Conservation (phyloP, 371 early-diverging fungal species). For the Basidiobolus heterosporus region DNA sequence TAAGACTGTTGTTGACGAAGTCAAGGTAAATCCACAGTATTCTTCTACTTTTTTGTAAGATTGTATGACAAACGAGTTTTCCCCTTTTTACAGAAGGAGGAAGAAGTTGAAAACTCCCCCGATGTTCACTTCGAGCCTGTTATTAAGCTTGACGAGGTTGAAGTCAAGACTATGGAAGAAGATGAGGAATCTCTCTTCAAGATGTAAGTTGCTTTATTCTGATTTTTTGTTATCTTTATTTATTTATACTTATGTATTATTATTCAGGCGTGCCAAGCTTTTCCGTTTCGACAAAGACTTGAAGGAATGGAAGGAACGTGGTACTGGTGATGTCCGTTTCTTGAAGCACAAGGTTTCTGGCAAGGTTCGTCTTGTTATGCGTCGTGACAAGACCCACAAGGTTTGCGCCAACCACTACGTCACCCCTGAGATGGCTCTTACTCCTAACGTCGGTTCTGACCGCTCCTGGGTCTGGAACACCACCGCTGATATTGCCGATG, state of each 20-base stretch:
- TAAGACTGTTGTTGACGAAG: no score
- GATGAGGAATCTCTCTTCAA: conserved; percentile 84
- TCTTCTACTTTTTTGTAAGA: no score
- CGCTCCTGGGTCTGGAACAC: conserved; percentile 95
- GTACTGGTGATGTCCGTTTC: conserved; percentile 90
- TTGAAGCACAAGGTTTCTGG: conserved; percentile 74
- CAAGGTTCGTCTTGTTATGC: conserved; percentile 88
- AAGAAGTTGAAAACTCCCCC: conserved; percentile 55
- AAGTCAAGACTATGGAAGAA: conserved; percentile 89
- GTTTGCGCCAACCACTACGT: conserved; percentile 96
- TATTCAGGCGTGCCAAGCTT: conserved; percentile 82
- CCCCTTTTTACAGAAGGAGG: background rate
- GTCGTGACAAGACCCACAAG: conserved; percentile 93
- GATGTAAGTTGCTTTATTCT: conserved; percentile 44
- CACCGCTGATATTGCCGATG: conserved; percentile 78
- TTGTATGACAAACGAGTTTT: no score
- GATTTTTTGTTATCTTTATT: background rate
- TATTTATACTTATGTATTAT: background rate
- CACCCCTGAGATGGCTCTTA: conserved; percentile 68
- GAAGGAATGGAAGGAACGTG: conserved; percentile 97
- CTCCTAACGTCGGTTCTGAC: conserved; percentile 89
- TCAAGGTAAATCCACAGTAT: no score
- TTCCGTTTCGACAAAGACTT: conserved; percentile 82
- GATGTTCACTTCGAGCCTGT: conserved; percentile 95
- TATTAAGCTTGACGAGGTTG: conserved; percentile 78